Evolutionary conservation across 352 stramenopile species (phyloP).

Genomic region (Phytophthora aleatoria): DNA sequence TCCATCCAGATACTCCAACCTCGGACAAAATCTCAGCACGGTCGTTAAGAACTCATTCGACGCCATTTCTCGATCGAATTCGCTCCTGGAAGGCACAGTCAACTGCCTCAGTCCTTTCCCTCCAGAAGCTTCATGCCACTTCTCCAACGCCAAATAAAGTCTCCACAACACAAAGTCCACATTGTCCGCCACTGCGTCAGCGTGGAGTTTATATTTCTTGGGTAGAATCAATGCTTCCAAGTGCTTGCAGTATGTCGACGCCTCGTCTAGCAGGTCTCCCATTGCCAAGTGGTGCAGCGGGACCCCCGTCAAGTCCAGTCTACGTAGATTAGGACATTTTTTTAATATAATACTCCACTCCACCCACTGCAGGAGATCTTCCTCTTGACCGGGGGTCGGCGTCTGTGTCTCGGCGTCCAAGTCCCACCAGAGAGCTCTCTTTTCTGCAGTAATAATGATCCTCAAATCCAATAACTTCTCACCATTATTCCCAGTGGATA

Average conservation of each 20-base stretch:
- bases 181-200: constrained; percentile 42
- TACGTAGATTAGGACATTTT: constrained; percentile 39
- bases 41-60: constrained; percentile 42
- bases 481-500: constrained; percentile 22
- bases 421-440: constrained; percentile 45
- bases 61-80: constrained; percentile 38
- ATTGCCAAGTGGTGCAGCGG: constrained; percentile 51
- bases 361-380: constrained; percentile 39
- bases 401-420: constrained; percentile 22
- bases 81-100: constrained; percentile 37
- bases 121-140: constrained; percentile 32
- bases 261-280: constrained; percentile 40
- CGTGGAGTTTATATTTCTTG: constrained; percentile 30
- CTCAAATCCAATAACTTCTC: constrained; percentile 33
- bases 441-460: constrained; percentile 32
- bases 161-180: constrained; percentile 47
- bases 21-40: constrained; percentile 44
- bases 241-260: constrained; percentile 34
- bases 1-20: constrained; percentile 66
- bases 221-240: constrained; percentile 49
- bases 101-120: constrained; percentile 39
- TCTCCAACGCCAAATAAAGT: constrained; percentile 37
- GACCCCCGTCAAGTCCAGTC: constrained; percentile 47
- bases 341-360: constrained; percentile 48
- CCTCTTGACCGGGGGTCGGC: background rate